These are phyloP conservation scores for Cutaneotrichosporon dermatis DNA, from an alignment of 1,284 basidiomycete species.

Conservation along the genomic window DNA sequence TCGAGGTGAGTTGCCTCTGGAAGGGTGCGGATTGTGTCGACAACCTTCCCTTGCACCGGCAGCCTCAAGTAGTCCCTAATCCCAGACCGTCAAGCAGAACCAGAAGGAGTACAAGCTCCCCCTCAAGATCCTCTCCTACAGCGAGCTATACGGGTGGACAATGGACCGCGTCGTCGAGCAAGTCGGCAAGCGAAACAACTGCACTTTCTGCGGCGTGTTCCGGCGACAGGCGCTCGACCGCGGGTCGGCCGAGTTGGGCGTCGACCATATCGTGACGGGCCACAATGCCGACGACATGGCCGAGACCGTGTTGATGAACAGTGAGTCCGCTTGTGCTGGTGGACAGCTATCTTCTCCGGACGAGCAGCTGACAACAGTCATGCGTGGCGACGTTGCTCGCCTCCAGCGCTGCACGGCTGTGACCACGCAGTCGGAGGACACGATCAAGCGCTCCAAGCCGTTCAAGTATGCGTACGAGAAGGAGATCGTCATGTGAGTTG, in stretches of 20 bases:
- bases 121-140: conserved; percentile 91
- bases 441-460: conserved; percentile 93
- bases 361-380: conserved; percentile 57
- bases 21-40: no score
- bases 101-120: conserved; percentile 92
- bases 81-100: conserved; percentile 93
- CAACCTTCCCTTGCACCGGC: neutral
- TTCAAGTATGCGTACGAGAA: conserved; percentile 99
- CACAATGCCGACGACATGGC: conserved; percentile 99
- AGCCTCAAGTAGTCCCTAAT: neutral
- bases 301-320: conserved; percentile 98
- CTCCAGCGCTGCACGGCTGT: conserved; percentile 91
- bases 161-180: conserved; percentile 95
- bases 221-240: conserved; percentile 91
- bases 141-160: conserved; percentile 97
- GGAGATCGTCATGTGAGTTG: conserved; percentile 90
- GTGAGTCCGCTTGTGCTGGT: conserved; percentile 52
- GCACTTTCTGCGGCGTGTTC: conserved; percentile 98
- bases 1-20: conserved; percentile 78
- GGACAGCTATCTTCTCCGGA: no score
- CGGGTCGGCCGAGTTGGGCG: conserved; percentile 79
- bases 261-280: conserved; percentile 97
- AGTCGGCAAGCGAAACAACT: conserved; percentile 96
- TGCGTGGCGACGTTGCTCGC: conserved; percentile 93
- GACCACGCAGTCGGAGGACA: conserved; percentile 87